phyloP scores from a whole-genome alignment of 2,329 filamentous ascomycete genomes.

The Aspergillus awamori region DNA sequence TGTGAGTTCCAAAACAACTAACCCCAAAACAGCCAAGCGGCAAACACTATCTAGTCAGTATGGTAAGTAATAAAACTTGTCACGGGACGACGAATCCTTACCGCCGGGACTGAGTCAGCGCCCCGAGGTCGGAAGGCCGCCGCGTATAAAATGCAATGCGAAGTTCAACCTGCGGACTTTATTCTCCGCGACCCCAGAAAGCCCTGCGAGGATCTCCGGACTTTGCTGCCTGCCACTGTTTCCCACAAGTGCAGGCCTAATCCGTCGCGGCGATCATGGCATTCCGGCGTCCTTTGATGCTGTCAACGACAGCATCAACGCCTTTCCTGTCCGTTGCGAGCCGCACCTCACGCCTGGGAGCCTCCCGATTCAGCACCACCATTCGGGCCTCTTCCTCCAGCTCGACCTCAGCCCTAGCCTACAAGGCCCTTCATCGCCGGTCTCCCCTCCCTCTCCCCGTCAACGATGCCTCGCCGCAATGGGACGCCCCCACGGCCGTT shows the following conservation, averaged over 20 bases:
- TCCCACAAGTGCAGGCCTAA: constrained; percentile 4
- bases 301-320: constrained; percentile 34
- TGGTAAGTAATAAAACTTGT: background rate
- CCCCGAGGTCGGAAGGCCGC: constrained; percentile 40
- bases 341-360: constrained; percentile 32
- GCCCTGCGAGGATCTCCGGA: no score
- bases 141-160: constrained; percentile 23
- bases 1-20: constrained; percentile 16
- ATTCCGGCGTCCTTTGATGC: constrained; percentile 43
- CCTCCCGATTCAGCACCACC: constrained; percentile 32
- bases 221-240: constrained; percentile 8
- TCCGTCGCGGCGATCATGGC: constrained; percentile 36
- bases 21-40: constrained; percentile 19
- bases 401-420: constrained; percentile 91
- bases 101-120: constrained; percentile 35
- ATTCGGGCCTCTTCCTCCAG: constrained; percentile 47
- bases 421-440: constrained; percentile 93
- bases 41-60: constrained; percentile 1
- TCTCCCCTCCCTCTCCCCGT: constrained; percentile 81
- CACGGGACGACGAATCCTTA: constrained; percentile 11
- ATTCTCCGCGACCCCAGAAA: constrained; percentile 2
- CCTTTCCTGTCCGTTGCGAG: constrained; percentile 32
- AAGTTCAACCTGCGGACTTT: constrained; percentile 17
- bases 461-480: constrained; percentile 75
- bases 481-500: constrained; percentile 87